These are phyloP conservation scores for Fomitopsis serialis DNA, from an alignment of 768 basidiomycete genomes.

Conservation along the genomic window DNA sequence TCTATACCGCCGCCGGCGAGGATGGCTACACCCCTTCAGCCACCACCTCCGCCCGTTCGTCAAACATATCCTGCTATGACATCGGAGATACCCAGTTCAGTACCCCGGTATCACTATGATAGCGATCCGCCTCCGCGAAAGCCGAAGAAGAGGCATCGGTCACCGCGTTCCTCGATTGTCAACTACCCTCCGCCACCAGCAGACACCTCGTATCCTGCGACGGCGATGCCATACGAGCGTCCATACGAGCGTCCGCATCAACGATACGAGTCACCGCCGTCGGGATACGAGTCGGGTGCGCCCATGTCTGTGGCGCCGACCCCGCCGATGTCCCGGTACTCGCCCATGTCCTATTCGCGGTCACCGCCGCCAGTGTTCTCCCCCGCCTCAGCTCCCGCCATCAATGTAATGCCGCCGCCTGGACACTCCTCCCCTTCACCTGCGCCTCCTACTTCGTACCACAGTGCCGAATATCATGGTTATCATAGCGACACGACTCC, in stretches of 20 bases:
- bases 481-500: not conserved
- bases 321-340: not conserved
- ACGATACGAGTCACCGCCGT: too few relatives aligned
- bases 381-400: not conserved
- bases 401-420: too few relatives aligned
- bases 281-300: too few relatives aligned
- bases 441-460: not conserved
- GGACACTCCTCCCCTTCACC: not conserved
- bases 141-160: conserved; percentile 1
- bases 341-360: not conserved
- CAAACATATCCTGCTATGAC: too few relatives aligned
- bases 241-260: too few relatives aligned
- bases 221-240: not conserved
- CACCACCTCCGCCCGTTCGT: not conserved
- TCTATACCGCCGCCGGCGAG: not conserved
- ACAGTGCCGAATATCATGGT: not conserved
- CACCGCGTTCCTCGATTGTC: not conserved
- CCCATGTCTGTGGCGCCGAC: not conserved
- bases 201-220: not conserved
- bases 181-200: not conserved
- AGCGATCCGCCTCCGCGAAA: not conserved
- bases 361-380: not conserved
- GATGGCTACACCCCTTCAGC: not conserved
- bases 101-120: not conserved
- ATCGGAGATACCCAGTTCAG: not conserved